Evolutionary conservation across 768 basidiomycete species (phyloP), one percentile per base, ranked within the genome.

Genomic region (Kwoniella europaea): DNA sequence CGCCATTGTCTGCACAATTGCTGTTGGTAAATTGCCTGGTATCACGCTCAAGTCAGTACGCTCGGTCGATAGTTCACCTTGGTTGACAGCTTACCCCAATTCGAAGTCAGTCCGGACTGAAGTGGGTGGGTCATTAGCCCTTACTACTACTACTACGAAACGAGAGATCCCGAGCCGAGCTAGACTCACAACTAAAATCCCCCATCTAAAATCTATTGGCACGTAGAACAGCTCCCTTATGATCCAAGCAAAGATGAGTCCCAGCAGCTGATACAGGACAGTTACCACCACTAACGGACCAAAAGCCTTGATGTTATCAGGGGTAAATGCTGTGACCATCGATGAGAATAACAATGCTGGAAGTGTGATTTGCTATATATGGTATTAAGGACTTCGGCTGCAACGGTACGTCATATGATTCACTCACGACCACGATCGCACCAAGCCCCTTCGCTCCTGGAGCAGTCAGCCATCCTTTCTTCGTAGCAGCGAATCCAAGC

Each of bases 181-280:
- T 35, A 7, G 7, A 79, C 79, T 72, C 67, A 84, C 76, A 18
- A 86, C 81, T 20, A 87, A 65, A 59, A 87, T 86, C 2, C 86
- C 87, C 71, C 85, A 87, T 79, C 85, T 85, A 62, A 87, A 87
- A 66, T 88, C 86, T 10, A 82, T 73, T 3, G 86, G 86, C 7
- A 88, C 86, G 68, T 86, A 88, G 75, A 85, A 86, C 7, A 86
- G n/a, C 72, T 87, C 86, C 10, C 85, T 79, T 41, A 86, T 84
- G 43, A 87, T 66, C 16, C 83, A 75, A 0, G 85, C 85, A 18
- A 86, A 67, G 4, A 82, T 22, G 43, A 67, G 54, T 12, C 82
- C 82, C 27, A 76, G 20, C 10, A 74, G 4, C 60, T 75, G 57
- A 74, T 87, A 88, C 13, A 86, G 70, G 44, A 85, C 76, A 0